Percentiles rank a stretch among this genome's conserved stretches.
phyloP scores from a whole-genome alignment of 148 eudicot genomes.

The Oxyria digyna region DNA sequence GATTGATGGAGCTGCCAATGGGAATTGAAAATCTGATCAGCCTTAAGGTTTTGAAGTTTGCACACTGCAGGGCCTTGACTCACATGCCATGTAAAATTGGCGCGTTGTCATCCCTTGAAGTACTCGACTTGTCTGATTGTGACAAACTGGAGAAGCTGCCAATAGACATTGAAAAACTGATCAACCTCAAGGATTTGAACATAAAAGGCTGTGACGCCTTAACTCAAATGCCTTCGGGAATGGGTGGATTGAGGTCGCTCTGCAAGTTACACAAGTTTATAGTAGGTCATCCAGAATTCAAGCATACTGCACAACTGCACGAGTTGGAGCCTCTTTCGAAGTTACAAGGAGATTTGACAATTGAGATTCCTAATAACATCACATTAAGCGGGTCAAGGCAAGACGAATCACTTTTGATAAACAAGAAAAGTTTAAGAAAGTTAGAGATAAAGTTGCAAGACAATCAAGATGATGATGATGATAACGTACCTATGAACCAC shows the following conservation, averaged over 20 bases:
- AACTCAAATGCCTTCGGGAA: slow-evolving; percentile 11
- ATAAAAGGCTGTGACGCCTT: not conserved
- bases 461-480: no score
- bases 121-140: slow-evolving; percentile 2
- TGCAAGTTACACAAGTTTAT: not conserved
- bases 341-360: not conserved
- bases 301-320: not conserved
- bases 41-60: not conserved
- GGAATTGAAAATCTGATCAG: no score
- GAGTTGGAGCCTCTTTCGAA: not conserved
- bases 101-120: not conserved
- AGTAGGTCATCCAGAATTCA: not conserved
- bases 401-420: no score
- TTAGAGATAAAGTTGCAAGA: no score
- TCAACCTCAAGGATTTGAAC: slow-evolving; percentile 12
- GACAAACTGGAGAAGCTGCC: not conserved
- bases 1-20: no score
- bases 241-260: not conserved
- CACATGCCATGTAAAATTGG: not conserved
- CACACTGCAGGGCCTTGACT: not conserved
- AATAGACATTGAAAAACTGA: slow-evolving; percentile 1
- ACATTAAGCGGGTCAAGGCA: not conserved
- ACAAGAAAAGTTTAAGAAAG: no score
- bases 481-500: no score
- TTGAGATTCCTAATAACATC: not conserved